A percentile compares a stretch with the other conserved stretches of the same genome.
These are phyloP conservation scores for Fusarium sambucinum DNA, from an alignment of 2,329 filamentous ascomycete genomes.

Conservation along the genomic window DNA sequence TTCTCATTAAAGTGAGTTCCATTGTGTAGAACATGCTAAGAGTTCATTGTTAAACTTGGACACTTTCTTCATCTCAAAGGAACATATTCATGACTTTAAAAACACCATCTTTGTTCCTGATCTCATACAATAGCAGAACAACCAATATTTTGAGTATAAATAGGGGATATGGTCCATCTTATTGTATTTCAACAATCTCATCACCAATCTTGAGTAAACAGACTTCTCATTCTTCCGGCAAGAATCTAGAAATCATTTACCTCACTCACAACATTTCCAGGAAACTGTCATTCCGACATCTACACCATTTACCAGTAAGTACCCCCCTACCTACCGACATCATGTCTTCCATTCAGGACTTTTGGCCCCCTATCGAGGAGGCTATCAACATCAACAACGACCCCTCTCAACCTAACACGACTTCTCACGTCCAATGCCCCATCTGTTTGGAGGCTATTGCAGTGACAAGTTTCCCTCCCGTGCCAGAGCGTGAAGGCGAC, in stretches of 20 bases:
- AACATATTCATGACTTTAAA: neutral
- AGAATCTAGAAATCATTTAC: neutral
- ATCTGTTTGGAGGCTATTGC: constrained; percentile 34
- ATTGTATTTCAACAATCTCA: neutral
- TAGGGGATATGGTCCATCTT: no score
- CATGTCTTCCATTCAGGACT: constrained; percentile 10
- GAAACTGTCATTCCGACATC: neutral
- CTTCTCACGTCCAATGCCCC: constrained; percentile 21
- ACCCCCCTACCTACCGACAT: neutral
- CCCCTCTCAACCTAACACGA: neutral
- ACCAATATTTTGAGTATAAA: neutral
- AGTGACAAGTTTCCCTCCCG: constrained; percentile 12
- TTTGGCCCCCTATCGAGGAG: constrained; percentile 28
- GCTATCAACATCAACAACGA: constrained; percentile 2
- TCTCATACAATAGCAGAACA: neutral
- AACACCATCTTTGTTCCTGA: neutral
- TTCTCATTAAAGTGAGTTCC: neutral
- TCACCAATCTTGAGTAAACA: neutral
- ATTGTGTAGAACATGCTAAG: neutral
- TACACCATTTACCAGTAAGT: neutral
- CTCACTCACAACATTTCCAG: neutral
- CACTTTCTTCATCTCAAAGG: neutral
- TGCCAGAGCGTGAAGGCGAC: neutral
- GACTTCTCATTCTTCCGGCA: neutral
- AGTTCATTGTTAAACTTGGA: neutral